Base-by-base conservation (phyloP, 208 protist species). In the Trypanosoma caninum region DNA sequence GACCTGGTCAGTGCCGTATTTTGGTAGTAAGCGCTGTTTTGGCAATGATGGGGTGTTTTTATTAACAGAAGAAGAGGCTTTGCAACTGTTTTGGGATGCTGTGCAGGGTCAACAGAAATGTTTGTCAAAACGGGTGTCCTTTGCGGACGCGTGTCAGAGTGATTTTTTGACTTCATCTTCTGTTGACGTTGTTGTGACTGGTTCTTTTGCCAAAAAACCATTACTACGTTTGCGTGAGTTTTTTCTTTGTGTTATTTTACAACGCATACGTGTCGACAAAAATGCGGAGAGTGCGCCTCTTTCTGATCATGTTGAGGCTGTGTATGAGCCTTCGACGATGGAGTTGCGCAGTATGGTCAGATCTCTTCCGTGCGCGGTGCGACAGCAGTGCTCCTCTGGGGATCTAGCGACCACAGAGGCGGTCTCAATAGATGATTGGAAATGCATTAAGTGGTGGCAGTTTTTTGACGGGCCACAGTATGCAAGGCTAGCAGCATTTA, bases 321-420 rank as follows among this genome's bases (percentile, higher is more conserved):
- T 68, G 3, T 45, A 62, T 1, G 51, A 68, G 28, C 79, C 79
- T n/a, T 77, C 70, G 16, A 63, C 62, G 6, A 71, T 66, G 25
- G 71, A 86, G 65, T 59, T 86, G 50, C 79, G 79, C 13, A 47
- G 27, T 0, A 70, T 71, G 58, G 51, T 86, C 27, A 31, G 51
- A 42, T 71, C 74, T 9, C 47, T 86, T 28, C 79, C 79, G 16
- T 47, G 38, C 40, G 59, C n/a, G 4, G 51, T 82, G 25, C 66
- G 65, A 30, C 50, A 63, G 16, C 70, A 78, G 38, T 18, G 58
- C n/a, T 60, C 53, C n/a, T 34, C 34, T 48, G 31, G 45, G 4
- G 31, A 55, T 4, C 44, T 16, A 25, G 25, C n/a, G n/a, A n/a
- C 11, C 6, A 23, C 1, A 16, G 33, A 30, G 18, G 3, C 41